Percentiles rank a stretch among this genome's conserved stretches.
phyloP scores from a whole-genome alignment of 106 monocot genomes.

The Allium cepa region DNA sequence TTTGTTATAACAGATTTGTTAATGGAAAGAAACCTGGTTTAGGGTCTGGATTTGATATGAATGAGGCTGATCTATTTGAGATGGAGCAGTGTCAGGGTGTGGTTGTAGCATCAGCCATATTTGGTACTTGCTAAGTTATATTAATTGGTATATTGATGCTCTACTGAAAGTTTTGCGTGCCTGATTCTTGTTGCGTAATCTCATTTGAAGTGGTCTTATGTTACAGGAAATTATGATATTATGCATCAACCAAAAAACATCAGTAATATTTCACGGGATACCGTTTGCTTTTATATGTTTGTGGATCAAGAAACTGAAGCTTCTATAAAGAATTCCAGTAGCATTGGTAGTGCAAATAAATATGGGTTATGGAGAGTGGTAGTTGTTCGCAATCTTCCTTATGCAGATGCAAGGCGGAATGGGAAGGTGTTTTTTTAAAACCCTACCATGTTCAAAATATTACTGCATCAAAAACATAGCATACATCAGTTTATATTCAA shows the following conservation, averaged over 20 bases:
- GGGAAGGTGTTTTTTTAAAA: conserved; percentile 55
- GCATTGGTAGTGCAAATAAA: conserved; percentile 26
- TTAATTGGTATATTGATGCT: neutral
- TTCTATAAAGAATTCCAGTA: conserved; percentile 61
- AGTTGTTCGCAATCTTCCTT: conserved; percentile 84
- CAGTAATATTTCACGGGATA: conserved; percentile 48
- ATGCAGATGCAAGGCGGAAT: conserved; percentile 76
- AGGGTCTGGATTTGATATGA: conserved; percentile 78
- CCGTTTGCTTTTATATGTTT: conserved; percentile 86
- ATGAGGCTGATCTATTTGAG: conserved; percentile 61
- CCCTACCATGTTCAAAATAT: too few species aligned
- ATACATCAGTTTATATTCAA: too few species aligned
- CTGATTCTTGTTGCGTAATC: neutral
- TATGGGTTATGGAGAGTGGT: conserved; percentile 87
- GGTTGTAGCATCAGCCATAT: conserved; percentile 91
- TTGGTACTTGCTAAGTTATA: conserved; percentile 37
- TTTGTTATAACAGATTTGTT: conserved; percentile 43
- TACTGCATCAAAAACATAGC: too few species aligned
- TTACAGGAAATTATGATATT: conserved; percentile 83
- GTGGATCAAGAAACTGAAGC: conserved; percentile 80
- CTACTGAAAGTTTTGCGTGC: too few species aligned
- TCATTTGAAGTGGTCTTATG: neutral
- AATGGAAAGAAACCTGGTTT: conserved; percentile 61
- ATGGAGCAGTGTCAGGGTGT: conserved; percentile 83
- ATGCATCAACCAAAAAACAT: conserved; percentile 87